Base-by-base conservation (phyloP, 176 grass and related monocot genomes). In the Ampelocalamus luodianensis region DNA sequence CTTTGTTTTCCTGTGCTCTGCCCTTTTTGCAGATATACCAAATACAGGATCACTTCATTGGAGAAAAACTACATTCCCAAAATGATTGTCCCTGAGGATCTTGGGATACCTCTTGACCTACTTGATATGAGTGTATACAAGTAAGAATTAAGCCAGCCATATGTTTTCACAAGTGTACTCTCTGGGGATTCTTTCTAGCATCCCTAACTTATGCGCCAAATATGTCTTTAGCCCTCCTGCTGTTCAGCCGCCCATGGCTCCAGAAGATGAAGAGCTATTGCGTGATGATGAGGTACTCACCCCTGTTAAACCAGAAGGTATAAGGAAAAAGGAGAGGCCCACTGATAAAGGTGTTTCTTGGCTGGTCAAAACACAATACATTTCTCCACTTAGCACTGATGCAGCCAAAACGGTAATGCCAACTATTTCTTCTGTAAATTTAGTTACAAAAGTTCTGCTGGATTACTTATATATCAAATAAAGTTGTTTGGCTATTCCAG, bases 361-460 rank as follows among this genome's bases (percentile, higher is more conserved):
- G 96, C 81, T 99, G 88, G 96, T 99, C 71, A 99, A 99, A 86
- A 99, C 96, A 63, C 93, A 99, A 65, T 99, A 99, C 71, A 99
- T 99, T 85, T 99, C 96, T 89, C 92, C 96, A 59, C 86, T 99
- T 26, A 99, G 86, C 51, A 89, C 80, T 69, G 96, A 99, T 75
- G 90, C 91, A 76, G 86, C 96, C 59, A 99, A 96, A 89, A 87
- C 24, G 91, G 96, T 99, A 94, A 65, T 75, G 12, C 58, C 40
- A 78, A 61, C 10, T 74, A 39, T 69, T 64, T 80, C 61, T 48
- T 74, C 29, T 62, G n/a, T 86, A 72, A 42, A 85, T 83, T 40
- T 90, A 80, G 70, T 84, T 90, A 49, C 45, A 59, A 27, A 79
- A 36, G 23, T 82, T 77, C 58, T 82, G 29, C 32, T 79, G 6